Conservation (phyloP, 2,329 filamentous ascomycete genomes). For the Aspergillus latus region DNA sequence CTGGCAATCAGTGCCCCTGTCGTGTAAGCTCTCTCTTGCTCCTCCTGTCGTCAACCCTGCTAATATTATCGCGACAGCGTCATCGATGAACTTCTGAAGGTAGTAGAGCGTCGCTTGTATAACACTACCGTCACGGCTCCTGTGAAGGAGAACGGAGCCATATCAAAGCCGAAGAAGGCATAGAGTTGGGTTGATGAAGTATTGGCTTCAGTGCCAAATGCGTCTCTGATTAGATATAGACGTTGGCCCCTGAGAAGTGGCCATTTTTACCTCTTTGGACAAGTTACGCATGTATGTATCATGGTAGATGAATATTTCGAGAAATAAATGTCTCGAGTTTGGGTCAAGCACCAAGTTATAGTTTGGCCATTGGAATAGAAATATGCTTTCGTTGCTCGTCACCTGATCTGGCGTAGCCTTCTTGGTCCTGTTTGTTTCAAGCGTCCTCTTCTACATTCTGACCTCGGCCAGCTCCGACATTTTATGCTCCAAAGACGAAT, state of each 20-base stretch:
- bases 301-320: conserved; percentile 17
- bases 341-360: background rate
- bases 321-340: background rate
- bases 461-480: background rate
- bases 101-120: conserved; percentile 68
- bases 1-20: conserved; percentile 85
- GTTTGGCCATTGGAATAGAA: background rate
- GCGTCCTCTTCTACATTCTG: background rate
- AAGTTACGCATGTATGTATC: conserved; percentile 21
- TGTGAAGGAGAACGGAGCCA: conserved; percentile 30
- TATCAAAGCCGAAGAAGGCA: conserved; percentile 38
- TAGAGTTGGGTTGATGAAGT: conserved; percentile 24
- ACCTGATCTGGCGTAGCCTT: background rate
- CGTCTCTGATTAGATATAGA: conserved; percentile 25
- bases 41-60: conserved; percentile 2
- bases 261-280: conserved; percentile 14
- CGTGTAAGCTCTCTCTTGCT: conserved; percentile 63
- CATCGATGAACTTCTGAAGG: conserved; percentile 82
- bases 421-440: background rate
- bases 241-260: conserved; percentile 11
- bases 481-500: background rate
- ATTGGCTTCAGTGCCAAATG: conserved; percentile 17
- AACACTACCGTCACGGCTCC: conserved; percentile 24
- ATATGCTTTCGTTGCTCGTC: background rate
- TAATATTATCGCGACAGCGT: conserved; percentile 51